Percentiles rank a stretch among this genome's conserved stretches.
Conservation (phyloP, 2,329 filamentous ascomycete species). For the Venturia aucupariae region DNA sequence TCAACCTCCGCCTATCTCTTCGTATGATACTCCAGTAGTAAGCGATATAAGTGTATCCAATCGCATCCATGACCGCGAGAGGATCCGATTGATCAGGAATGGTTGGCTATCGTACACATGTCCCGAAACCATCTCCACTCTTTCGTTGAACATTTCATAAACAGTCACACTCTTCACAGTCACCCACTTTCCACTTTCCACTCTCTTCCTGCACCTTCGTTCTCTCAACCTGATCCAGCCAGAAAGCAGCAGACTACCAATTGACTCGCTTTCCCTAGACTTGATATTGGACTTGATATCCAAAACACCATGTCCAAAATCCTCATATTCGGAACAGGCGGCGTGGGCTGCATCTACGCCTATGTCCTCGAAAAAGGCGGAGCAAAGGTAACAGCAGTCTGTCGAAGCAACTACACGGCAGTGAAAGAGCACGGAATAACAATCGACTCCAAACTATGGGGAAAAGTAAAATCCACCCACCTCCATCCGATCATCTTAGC, state of each 20-base stretch:
- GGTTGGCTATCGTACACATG: neutral
- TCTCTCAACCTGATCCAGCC: too few relatives aligned
- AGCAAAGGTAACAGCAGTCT: constrained; percentile 33
- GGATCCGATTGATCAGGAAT: neutral
- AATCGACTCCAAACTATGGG: constrained; percentile 32
- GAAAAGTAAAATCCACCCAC: constrained; percentile 19
- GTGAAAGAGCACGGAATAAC: constrained; percentile 29
- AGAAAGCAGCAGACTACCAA: too few relatives aligned
- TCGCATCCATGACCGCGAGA: neutral
- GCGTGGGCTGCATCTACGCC: constrained; percentile 34
- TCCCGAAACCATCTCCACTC: neutral
- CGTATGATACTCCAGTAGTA: too few relatives aligned
- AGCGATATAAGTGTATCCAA: neutral
- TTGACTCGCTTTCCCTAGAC: too few relatives aligned
- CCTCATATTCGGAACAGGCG: constrained; percentile 35
- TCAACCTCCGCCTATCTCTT: neutral
- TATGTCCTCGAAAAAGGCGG: constrained; percentile 33
- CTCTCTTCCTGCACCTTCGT: too few relatives aligned
- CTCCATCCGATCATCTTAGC: neutral
- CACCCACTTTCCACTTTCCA: neutral
- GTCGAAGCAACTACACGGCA: constrained; percentile 36
- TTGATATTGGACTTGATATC: too few relatives aligned
- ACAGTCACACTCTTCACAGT: neutral
- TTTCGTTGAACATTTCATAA: neutral
- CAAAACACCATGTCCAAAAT: neutral